A percentile compares a stretch with the other conserved stretches of the same genome.
These are phyloP conservation scores for Monosporascus sp. DNA, from an alignment of 2,329 filamentous ascomycete species.

Conservation along the genomic window DNA sequence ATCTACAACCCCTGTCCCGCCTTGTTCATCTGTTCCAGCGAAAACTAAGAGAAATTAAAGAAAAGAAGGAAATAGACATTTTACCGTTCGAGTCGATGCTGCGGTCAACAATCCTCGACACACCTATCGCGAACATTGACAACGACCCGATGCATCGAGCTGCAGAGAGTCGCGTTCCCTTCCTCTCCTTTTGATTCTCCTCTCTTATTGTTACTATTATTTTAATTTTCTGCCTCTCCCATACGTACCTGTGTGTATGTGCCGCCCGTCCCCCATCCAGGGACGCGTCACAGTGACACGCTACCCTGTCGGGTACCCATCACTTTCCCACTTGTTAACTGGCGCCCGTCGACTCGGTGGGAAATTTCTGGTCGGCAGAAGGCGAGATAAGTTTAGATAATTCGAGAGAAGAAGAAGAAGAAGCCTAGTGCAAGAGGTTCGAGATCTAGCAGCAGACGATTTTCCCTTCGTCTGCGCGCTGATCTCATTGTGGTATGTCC, in stretches of 20 bases:
- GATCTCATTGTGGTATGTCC: slow-evolving; percentile 40
- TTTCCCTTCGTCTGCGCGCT: slow-evolving; percentile 52
- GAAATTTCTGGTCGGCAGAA: neutral
- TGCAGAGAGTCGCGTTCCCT: slow-evolving; percentile 13
- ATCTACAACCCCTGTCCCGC: neutral
- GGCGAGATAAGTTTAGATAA: neutral
- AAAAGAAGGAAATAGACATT: neutral
- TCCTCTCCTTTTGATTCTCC: slow-evolving; percentile 17
- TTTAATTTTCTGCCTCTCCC: slow-evolving; percentile 4
- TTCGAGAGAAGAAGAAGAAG: slow-evolving; percentile 3
- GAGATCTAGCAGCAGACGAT: slow-evolving; percentile 59
- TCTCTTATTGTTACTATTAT: slow-evolving; percentile 6
- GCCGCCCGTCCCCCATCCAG: neutral
- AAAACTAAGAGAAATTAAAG: neutral
- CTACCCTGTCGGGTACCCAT: neutral
- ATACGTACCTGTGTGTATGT: neutral
- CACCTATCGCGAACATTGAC: slow-evolving; percentile 7
- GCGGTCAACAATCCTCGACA: neutral
- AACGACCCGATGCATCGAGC: slow-evolving; percentile 11
- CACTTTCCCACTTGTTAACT: neutral
- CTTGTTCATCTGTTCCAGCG: neutral
- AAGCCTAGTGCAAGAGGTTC: slow-evolving; percentile 14
- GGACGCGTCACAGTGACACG: neutral
- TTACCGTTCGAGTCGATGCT: neutral
- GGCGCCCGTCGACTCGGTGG: neutral